Evolutionary conservation across 331 rosid species (phyloP).

Genomic region (Erythrophleum ivorense): DNA sequence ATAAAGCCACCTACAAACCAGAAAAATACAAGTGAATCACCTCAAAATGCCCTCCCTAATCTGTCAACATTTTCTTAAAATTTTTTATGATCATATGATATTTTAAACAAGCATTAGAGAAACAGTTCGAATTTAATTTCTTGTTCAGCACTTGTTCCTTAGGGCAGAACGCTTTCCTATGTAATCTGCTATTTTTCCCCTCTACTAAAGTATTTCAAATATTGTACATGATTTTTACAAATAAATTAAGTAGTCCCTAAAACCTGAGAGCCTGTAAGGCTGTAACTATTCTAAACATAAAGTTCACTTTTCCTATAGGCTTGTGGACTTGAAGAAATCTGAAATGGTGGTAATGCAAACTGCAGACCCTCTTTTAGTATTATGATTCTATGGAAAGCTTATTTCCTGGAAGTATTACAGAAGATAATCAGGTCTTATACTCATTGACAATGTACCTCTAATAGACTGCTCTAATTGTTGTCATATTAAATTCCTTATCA

Average conservation of each 20-base stretch:
- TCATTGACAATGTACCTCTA: slow-evolving; percentile 25
- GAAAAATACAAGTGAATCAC: neutral
- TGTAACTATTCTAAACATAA: slow-evolving; percentile 18
- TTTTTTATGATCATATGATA: neutral
- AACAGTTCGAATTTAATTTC: neutral
- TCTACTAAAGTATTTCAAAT: slow-evolving; percentile 6
- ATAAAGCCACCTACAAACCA: neutral
- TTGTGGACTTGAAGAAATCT: slow-evolving; percentile 31
- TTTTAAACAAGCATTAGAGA: neutral
- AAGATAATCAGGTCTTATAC: slow-evolving; percentile 30
- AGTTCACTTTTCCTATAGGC: slow-evolving; percentile 35
- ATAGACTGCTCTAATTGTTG: slow-evolving; percentile 34
- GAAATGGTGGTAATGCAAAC: slow-evolving; percentile 31
- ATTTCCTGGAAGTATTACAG: slow-evolving; percentile 30
- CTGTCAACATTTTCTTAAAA: slow-evolving; percentile 14
- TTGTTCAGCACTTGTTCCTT: slow-evolving; percentile 6
- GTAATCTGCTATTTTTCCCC: slow-evolving; percentile 11
- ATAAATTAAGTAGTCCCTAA: neutral
- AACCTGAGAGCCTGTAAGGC: slow-evolving; percentile 35
- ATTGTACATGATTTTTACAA: neutral
- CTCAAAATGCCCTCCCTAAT: neutral
- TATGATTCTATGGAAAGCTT: slow-evolving; percentile 31
- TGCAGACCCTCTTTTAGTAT: slow-evolving; percentile 33
- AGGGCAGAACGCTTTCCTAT: slow-evolving; percentile 30
- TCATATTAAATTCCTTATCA: slow-evolving; percentile 31